Evolutionary conservation across 2,329 filamentous ascomycete genomes (phyloP).

Genomic region (Sclerotinia spermophila): DNA sequence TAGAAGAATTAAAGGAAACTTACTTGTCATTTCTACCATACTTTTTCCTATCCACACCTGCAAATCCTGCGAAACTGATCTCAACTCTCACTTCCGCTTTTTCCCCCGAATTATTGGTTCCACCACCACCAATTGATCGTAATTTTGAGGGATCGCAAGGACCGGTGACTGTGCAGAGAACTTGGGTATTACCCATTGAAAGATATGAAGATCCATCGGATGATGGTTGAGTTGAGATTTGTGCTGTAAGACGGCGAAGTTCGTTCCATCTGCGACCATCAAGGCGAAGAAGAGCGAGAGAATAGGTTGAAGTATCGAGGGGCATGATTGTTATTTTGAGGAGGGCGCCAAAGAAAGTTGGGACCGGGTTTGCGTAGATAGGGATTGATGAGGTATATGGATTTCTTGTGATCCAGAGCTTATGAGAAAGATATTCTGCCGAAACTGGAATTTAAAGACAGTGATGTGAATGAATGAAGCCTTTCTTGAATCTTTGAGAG

Average conservation of each 20-base stretch:
- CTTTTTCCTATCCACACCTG: slow-evolving; percentile 78
- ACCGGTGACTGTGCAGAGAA: slow-evolving; percentile 87
- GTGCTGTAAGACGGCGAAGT: slow-evolving; percentile 79
- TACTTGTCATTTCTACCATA: slow-evolving; percentile 75
- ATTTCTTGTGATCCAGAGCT: no score
- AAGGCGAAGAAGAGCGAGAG: slow-evolving; percentile 75
- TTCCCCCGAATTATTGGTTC: slow-evolving; percentile 38
- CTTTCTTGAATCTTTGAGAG: slow-evolving; percentile 1
- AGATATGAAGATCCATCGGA: slow-evolving; percentile 92
- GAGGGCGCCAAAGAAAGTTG: background rate
- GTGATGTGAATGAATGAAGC: background rate
- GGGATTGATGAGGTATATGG: background rate
- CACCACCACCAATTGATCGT: slow-evolving; percentile 42
- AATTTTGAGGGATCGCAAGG: slow-evolving; percentile 61
- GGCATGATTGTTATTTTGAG: slow-evolving; percentile 53
- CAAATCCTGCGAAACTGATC: slow-evolving; percentile 83
- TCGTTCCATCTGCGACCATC: slow-evolving; percentile 96
- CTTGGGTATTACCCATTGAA: slow-evolving; percentile 95
- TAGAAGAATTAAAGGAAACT: slow-evolving; percentile 34
- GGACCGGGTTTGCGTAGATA: background rate
- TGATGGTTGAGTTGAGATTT: slow-evolving; percentile 87
- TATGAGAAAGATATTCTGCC: background rate
- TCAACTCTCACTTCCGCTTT: slow-evolving; percentile 73
- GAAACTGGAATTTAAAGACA: background rate
- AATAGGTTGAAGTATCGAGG: slow-evolving; percentile 90